Percentiles rank a stretch among this genome's conserved stretches.
These are phyloP conservation scores for Aureobasidium musti DNA, from an alignment of 2,329 filamentous ascomycete genomes.

Conservation along the genomic window DNA sequence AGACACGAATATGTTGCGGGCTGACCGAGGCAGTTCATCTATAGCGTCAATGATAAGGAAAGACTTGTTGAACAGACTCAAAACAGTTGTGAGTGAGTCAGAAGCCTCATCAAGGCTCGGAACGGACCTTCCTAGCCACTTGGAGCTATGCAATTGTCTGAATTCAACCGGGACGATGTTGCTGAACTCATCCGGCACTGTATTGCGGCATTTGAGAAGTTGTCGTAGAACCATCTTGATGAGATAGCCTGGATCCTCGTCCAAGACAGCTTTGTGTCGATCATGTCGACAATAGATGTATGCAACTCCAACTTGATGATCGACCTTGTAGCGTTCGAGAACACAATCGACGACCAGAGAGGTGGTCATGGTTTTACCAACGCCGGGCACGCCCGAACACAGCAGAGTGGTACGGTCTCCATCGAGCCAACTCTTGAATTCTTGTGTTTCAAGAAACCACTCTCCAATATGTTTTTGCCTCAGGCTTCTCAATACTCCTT, in stretches of 20 bases:
- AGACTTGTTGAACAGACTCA: neutral
- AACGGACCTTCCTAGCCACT: neutral
- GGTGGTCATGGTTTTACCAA: slow-evolving; percentile 1
- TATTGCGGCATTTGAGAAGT: neutral
- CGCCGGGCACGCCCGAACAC: neutral
- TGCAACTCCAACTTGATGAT: neutral
- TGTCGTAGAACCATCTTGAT: neutral
- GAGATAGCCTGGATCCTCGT: neutral
- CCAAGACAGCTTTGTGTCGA: neutral
- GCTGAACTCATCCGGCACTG: neutral
- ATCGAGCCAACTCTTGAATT: neutral
- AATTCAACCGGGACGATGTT: neutral
- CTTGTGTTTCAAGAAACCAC: neutral
- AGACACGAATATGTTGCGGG: neutral
- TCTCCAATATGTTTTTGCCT: neutral
- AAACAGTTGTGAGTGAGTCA: neutral
- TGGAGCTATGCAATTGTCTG: neutral
- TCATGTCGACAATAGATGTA: neutral
- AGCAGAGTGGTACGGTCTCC: neutral
- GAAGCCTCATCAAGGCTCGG: neutral
- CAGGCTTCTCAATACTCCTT: neutral
- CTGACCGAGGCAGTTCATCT: neutral
- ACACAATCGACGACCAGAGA: neutral
- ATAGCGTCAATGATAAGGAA: neutral
- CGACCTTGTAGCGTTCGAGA: neutral